phyloP scores from a whole-genome alignment of 495 filamentous ascomycete species.

The Hyaloscypha finlandica region DNA sequence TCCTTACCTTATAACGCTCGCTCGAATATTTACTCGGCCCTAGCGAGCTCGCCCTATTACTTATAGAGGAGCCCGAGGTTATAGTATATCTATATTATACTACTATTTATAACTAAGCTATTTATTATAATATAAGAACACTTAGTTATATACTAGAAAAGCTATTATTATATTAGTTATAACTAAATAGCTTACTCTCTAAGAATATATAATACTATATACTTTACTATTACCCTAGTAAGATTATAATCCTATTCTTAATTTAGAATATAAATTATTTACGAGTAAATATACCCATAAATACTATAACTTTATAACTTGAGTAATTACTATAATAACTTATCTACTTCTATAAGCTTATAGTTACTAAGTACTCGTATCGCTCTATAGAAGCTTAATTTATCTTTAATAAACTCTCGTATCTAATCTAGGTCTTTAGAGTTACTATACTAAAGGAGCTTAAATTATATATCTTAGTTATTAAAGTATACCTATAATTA shows the following conservation, averaged over 20 bases:
- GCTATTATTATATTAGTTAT: constrained; percentile 36
- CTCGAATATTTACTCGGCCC: no score
- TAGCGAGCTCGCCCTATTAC: no score
- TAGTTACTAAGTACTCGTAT: constrained; percentile 32
- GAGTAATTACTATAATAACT: constrained; percentile 18
- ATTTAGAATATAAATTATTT: constrained; percentile 39
- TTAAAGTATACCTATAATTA: constrained; percentile 47
- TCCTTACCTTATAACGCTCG: no score
- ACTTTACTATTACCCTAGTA: constrained; percentile 15
- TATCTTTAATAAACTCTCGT: constrained; percentile 20
- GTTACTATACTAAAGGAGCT: constrained; percentile 32
- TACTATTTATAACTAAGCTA: not conserved
- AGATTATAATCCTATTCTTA: constrained; percentile 29
- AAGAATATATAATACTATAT: constrained; percentile 23
- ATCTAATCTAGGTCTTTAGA: constrained; percentile 22
- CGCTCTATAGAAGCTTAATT: constrained; percentile 26
- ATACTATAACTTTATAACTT: constrained; percentile 39
- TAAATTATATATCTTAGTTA: constrained; percentile 52
- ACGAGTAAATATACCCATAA: constrained; percentile 40
- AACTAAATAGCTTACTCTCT: constrained; percentile 26
- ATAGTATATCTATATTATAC: no score
- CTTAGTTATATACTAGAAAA: constrained; percentile 40
- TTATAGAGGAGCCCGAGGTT: no score
- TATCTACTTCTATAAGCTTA: constrained; percentile 32
- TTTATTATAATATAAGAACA: constrained; percentile 11